Conservation (phyloP, 2,329 filamentous ascomycete genomes). For the Aspergillus cejpii region DNA sequence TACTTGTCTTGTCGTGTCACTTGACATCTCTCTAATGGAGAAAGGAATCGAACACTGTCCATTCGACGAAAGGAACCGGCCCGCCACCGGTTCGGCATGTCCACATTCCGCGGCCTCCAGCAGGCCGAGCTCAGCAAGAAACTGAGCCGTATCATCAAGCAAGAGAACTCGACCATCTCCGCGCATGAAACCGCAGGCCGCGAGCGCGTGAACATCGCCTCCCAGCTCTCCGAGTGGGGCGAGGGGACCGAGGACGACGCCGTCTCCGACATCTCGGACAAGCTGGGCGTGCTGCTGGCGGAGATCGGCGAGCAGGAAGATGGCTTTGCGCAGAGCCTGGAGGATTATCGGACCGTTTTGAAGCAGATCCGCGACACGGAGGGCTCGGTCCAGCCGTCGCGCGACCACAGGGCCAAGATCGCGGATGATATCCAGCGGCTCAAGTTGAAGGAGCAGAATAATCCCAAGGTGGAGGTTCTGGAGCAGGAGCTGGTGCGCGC, state of each 20-base stretch:
- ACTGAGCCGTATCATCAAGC: slow-evolving; percentile 89
- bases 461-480: slow-evolving; percentile 69
- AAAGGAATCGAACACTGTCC: slow-evolving; percentile 41
- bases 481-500: slow-evolving; percentile 96
- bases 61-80: slow-evolving; percentile 31
- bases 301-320: slow-evolving; percentile 96
- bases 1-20: neutral
- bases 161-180: slow-evolving; percentile 78
- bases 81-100: slow-evolving; percentile 73
- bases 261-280: slow-evolving; percentile 86
- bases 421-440: slow-evolving; percentile 85
- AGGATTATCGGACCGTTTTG: slow-evolving; percentile 73
- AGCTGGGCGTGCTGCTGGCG: slow-evolving; percentile 83
- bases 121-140: slow-evolving; percentile 85
- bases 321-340: slow-evolving; percentile 72
- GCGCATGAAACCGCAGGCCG: slow-evolving; percentile 78
- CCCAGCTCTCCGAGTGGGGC: slow-evolving; percentile 93
- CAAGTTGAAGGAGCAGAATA: slow-evolving; percentile 87
- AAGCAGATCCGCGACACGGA: slow-evolving; percentile 96
- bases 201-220: slow-evolving; percentile 76
- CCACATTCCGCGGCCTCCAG: slow-evolving; percentile 72
- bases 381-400: slow-evolving; percentile 84
- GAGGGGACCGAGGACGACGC: slow-evolving; percentile 83
- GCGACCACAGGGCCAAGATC: slow-evolving; percentile 81
- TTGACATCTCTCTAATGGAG: neutral